Conservation (phyloP, 176 grass and related monocot species). For the Stipa capillata region DNA sequence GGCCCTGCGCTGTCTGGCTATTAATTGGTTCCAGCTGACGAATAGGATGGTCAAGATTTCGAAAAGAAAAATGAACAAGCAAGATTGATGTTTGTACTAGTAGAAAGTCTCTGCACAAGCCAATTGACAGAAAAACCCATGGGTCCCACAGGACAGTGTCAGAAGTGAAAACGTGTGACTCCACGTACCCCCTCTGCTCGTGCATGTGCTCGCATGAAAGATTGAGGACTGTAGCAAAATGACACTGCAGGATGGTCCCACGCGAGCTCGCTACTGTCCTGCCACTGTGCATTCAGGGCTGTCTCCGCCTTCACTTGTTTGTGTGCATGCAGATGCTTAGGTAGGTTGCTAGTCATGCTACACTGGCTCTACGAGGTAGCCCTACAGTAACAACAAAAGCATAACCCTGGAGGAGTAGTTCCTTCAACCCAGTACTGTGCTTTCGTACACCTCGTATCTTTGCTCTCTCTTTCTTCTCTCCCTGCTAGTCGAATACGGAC, state of each 20-base stretch:
- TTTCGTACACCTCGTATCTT: not conserved
- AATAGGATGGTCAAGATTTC: not conserved
- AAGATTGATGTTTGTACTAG: not conserved
- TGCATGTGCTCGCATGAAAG: constrained; percentile 23
- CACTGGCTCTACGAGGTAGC: not conserved
- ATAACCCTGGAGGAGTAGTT: constrained; percentile 19
- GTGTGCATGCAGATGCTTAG: not conserved
- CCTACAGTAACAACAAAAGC: constrained; percentile 16
- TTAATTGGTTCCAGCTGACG: too few species aligned
- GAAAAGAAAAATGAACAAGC: too few species aligned
- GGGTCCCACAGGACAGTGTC: not conserved
- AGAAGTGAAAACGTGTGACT: constrained; percentile 14
- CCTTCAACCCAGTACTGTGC: not conserved
- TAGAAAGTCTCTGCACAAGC: not conserved
- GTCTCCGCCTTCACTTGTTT: not conserved
- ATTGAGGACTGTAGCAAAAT: not conserved
- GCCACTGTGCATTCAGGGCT: not conserved
- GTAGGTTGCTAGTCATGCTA: not conserved
- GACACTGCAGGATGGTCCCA: not conserved
- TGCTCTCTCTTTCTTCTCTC: not conserved
- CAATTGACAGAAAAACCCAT: not conserved
- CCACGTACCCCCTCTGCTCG: not conserved
- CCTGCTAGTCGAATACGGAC: not conserved
- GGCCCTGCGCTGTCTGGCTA: too few species aligned
- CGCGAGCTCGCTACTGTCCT: not conserved